phyloP scores from a whole-genome alignment of 192 early-diverging fungal species.

The Geranomyces variabilis region DNA sequence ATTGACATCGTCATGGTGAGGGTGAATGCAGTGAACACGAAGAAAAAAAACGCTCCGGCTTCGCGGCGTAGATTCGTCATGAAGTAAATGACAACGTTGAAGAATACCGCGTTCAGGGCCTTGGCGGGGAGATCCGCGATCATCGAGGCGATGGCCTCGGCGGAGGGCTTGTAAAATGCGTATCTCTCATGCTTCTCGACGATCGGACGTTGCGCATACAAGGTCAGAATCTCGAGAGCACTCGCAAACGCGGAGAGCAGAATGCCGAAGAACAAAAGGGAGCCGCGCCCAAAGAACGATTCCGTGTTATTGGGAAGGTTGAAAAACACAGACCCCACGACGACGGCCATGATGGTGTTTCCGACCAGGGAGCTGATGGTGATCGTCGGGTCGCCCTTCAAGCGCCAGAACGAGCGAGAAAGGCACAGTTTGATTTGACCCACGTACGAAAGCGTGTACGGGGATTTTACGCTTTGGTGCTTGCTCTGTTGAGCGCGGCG shows the following conservation, averaged over 20 bases:
- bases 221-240: conserved; percentile 68
- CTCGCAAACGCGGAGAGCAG: conserved; percentile 70
- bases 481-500: conserved; percentile 19
- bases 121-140: conserved; percentile 55
- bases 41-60: conserved; percentile 55
- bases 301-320: conserved; percentile 53
- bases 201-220: conserved; percentile 70
- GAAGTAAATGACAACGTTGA: conserved; percentile 60
- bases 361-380: conserved; percentile 33
- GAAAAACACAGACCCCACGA: conserved; percentile 73
- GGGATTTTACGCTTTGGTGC: conserved; percentile 13
- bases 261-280: conserved; percentile 67
- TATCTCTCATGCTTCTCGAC: conserved; percentile 78
- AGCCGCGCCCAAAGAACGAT: conserved; percentile 78
- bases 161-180: conserved; percentile 67
- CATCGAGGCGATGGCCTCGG: conserved; percentile 60
- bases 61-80: conserved; percentile 57
- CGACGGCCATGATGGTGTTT: conserved; percentile 64
- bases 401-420: background rate
- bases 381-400: conserved; percentile 15
- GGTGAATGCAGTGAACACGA: conserved; percentile 55
- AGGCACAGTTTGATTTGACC: conserved; percentile 19
- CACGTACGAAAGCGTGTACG: conserved; percentile 20
- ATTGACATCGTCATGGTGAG: conserved; percentile 56
- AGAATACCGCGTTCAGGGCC: conserved; percentile 54